Evolutionary conservation across 2,329 filamentous ascomycete species (phyloP).

Genomic region (Trichoderma sp.): DNA sequence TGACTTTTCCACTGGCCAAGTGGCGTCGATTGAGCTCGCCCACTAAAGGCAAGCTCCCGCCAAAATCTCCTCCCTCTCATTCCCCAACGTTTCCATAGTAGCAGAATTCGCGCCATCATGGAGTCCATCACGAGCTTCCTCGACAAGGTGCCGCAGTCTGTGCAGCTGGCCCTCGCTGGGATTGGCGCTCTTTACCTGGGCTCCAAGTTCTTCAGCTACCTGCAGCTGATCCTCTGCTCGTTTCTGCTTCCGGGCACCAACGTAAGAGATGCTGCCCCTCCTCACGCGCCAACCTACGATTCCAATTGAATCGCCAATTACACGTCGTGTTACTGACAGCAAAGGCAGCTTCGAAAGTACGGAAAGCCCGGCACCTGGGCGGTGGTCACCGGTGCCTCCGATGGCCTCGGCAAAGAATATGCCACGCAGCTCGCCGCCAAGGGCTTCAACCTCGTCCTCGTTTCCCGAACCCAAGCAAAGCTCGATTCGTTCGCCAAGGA

Average conservation of each 20-base stretch:
- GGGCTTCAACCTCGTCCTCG: constrained; percentile 91
- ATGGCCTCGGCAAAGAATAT: constrained; percentile 96
- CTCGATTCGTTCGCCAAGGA: constrained; percentile 76
- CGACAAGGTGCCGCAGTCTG: constrained; percentile 39
- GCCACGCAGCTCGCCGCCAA: constrained; percentile 85
- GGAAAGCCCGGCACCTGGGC: constrained; percentile 92
- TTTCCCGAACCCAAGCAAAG: constrained; percentile 94
- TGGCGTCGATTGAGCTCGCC: constrained; percentile 10
- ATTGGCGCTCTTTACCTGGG: constrained; percentile 63
- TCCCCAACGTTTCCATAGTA: not conserved
- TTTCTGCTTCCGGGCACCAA: constrained; percentile 68
- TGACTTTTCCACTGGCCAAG: constrained; percentile 6
- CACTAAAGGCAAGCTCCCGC: constrained; percentile 11
- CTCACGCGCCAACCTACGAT: not conserved
- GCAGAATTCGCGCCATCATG: constrained; percentile 34
- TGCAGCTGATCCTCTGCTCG: constrained; percentile 65
- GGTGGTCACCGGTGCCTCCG: constrained; percentile 90
- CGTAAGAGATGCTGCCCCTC: constrained; percentile 45
- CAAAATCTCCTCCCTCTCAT: constrained; percentile 18
- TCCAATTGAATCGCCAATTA: not conserved
- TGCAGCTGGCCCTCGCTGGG: constrained; percentile 52
- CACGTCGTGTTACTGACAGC: constrained; percentile 2
- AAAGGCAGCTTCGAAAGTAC: constrained; percentile 72
- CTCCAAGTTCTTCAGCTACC: constrained; percentile 59
- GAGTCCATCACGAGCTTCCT: constrained; percentile 36